phyloP scores from a whole-genome alignment of 2,329 filamentous ascomycete genomes.

The Colletotrichum cereale region DNA sequence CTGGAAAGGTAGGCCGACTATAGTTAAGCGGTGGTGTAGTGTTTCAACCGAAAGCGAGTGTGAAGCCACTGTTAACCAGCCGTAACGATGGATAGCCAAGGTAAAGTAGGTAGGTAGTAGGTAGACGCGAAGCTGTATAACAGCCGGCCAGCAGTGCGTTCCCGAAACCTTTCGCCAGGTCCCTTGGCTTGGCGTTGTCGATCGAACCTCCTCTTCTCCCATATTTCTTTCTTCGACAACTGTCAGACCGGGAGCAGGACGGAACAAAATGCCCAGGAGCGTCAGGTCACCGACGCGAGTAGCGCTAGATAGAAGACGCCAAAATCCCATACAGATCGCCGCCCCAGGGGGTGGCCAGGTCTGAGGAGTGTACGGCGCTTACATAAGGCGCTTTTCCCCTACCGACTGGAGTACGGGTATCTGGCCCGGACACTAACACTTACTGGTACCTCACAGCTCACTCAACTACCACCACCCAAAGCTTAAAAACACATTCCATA shows the following conservation, averaged over 20 bases:
- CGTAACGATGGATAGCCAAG: neutral
- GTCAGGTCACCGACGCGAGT: neutral
- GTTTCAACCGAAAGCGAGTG: neutral
- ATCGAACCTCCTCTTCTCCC: neutral
- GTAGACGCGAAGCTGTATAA: neutral
- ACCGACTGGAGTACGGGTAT: too few species aligned
- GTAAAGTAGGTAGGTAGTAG: neutral
- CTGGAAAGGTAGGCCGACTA: too few species aligned
- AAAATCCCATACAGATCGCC: conserved; percentile 21
- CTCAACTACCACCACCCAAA: too few species aligned
- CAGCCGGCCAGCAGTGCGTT: neutral
- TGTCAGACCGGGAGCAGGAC: conserved; percentile 22
- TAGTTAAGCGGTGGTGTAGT: too few species aligned
- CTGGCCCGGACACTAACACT: too few species aligned
- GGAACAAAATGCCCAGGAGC: conserved; percentile 24
- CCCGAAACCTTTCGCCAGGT: neutral
- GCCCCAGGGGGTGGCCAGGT: neutral
- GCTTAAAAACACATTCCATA: too few species aligned
- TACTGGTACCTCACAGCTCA: too few species aligned
- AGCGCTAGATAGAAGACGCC: conserved; percentile 2
- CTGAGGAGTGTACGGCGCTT: conserved; percentile 6
- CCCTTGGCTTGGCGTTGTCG: neutral
- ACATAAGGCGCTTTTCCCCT: neutral
- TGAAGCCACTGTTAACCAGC: neutral
- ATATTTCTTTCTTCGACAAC: conserved; percentile 4